These are phyloP conservation scores for Fagopyrum esculentum DNA, from an alignment of 148 eudicot genomes.

Conservation along the genomic window DNA sequence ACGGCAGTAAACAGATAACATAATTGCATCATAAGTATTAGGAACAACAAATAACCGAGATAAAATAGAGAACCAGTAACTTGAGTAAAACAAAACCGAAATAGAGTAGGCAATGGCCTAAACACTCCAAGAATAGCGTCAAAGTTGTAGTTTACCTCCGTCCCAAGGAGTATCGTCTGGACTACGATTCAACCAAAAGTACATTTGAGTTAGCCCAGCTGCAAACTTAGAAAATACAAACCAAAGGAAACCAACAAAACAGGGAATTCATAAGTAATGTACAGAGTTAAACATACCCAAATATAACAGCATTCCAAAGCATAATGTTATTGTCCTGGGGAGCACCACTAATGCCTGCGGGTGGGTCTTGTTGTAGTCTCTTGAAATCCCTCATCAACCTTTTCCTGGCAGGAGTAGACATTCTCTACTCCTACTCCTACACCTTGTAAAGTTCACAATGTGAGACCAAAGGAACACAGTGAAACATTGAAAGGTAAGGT, in stretches of 20 bases:
- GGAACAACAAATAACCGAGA: background rate
- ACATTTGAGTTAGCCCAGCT: background rate
- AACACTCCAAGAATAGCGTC: background rate
- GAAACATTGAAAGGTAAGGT: background rate
- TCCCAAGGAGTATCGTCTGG: slow-evolving; percentile 80
- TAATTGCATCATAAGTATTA: too few relatives aligned
- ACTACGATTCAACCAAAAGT: slow-evolving; percentile 31
- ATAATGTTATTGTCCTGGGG: too few relatives aligned
- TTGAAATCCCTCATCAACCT: slow-evolving; percentile 75
- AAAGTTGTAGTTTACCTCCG: slow-evolving; percentile 40
- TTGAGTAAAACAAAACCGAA: background rate
- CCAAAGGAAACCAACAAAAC: background rate
- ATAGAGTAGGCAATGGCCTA: too few relatives aligned
- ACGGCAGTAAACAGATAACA: background rate
- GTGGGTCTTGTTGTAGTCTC: slow-evolving; percentile 68
- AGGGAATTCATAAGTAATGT: too few relatives aligned
- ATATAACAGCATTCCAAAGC: too few relatives aligned
- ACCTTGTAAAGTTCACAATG: background rate
- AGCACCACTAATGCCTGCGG: slow-evolving; percentile 1
- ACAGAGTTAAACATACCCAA: too few relatives aligned
- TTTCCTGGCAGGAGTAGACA: slow-evolving; percentile 69
- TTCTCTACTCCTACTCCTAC: slow-evolving; percentile 32
- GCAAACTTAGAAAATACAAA: background rate
- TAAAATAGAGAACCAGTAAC: background rate
- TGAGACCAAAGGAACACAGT: background rate